These are phyloP conservation scores for Antrodiella citrinella DNA, from an alignment of 768 basidiomycete genomes.

Conservation along the genomic window DNA sequence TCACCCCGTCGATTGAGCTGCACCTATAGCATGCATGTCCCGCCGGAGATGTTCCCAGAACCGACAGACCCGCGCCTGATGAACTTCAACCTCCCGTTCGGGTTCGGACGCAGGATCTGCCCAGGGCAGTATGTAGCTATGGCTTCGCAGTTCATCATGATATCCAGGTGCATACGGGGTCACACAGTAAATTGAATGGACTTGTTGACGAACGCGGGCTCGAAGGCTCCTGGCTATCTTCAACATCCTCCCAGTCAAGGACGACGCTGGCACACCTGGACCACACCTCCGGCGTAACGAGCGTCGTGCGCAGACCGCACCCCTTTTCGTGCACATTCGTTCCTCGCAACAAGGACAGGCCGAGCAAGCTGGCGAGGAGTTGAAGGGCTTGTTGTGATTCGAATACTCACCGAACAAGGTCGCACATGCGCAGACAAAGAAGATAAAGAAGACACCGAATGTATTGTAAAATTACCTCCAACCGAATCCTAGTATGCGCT, in stretches of 20 bases:
- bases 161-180: too few relatives aligned
- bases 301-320: not conserved
- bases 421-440: too few relatives aligned
- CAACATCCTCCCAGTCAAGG: not conserved
- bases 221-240: not conserved
- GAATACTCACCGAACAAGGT: too few relatives aligned
- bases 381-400: not conserved
- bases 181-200: too few relatives aligned
- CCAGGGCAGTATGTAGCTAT: constrained; percentile 13
- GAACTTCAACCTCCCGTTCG: constrained; percentile 13
- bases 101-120: constrained; percentile 16
- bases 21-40: constrained; percentile 6
- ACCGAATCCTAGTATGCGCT: too few relatives aligned
- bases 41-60: constrained; percentile 17
- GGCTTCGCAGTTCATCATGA: not conserved
- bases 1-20: not conserved
- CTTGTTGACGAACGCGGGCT: too few relatives aligned
- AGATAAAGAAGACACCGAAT: too few relatives aligned
- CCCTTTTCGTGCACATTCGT: not conserved
- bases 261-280: not conserved
- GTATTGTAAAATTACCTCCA: too few relatives aligned
- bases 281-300: not conserved
- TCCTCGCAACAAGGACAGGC: not conserved
- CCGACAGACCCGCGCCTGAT: constrained; percentile 9
- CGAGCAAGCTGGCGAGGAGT: not conserved